Conservation (phyloP, 352 stramenopile genomes). For the Pythium coloratum region DNA sequence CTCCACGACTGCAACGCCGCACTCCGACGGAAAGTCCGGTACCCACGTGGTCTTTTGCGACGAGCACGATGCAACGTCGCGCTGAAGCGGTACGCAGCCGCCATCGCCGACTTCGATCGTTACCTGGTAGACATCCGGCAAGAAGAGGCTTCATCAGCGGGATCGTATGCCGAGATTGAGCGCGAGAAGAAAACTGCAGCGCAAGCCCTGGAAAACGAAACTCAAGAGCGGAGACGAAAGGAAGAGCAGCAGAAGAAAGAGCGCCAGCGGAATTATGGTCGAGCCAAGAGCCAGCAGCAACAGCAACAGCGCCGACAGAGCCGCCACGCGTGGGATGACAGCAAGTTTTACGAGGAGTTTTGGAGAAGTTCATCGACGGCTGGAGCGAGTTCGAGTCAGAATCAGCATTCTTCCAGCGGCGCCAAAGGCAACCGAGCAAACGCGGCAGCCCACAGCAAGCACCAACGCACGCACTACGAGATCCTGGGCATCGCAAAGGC, state of each 20-base stretch:
- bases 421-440: slow-evolving; percentile 6
- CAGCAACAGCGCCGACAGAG: slow-evolving; percentile 41
- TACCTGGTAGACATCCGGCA: slow-evolving; percentile 55
- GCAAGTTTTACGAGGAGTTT: slow-evolving; percentile 53
- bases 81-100: slow-evolving; percentile 57
- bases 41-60: slow-evolving; percentile 58
- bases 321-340: slow-evolving; percentile 48
- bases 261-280: slow-evolving; percentile 21
- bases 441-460: slow-evolving; percentile 3
- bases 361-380: slow-evolving; percentile 27
- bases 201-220: slow-evolving; percentile 47
- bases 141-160: slow-evolving; percentile 14
- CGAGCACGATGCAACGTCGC: slow-evolving; percentile 69
- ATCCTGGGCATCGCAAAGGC: slow-evolving; percentile 61
- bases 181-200: slow-evolving; percentile 53
- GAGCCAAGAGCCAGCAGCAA: slow-evolving; percentile 33
- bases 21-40: slow-evolving; percentile 57
- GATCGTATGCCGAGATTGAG: slow-evolving; percentile 34
- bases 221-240: slow-evolving; percentile 42
- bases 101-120: slow-evolving; percentile 72
- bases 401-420: slow-evolving; percentile 24
- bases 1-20: slow-evolving; percentile 78
- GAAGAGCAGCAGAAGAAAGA: slow-evolving; percentile 44
- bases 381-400: slow-evolving; percentile 17
- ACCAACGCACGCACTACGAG: slow-evolving; percentile 75